Base-by-base conservation (phyloP, 495 filamentous ascomycete species). In the Trichoderma reesei region DNA sequence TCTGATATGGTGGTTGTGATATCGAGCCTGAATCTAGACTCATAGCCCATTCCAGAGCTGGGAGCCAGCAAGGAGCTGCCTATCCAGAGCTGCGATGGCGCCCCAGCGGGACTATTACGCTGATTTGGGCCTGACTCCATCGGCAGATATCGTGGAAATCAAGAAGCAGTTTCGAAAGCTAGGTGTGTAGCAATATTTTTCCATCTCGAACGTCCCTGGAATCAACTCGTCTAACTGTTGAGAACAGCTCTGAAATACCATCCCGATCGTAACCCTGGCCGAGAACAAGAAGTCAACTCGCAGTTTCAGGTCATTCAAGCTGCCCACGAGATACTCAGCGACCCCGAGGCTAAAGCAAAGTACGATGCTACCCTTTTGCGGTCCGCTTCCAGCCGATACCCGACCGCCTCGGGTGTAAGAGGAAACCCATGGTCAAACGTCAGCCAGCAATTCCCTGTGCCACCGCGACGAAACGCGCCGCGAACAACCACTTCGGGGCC, bases 121-220 rank as follows among this genome's bases (percentile, higher is more conserved):
- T 48, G 92, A 96, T 75, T 80, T 96, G 38, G 89, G 88, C 61
- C 72, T 96, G 11, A 68, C 79, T 0, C 72, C 83, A 8, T 79
- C 76, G 64, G 89, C 88, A 41, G 84, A 88, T 65, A 68, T 80
- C 4, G 82, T 83, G 4, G 90, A 94, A 42, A 84, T 96, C 68
- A 94, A 90, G 74, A 92, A 86, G 76, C 88, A 91, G 68, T 97
- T 91, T 76, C 83, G 85, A 68, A 92, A 90, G 74, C 81, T 96
- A 68, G 90, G 89, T 91, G 77, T 63, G 79, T 66, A 48, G 10
- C 20, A 20, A n/a, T 41, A 7, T 13, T 10, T 3, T 3, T 9
- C 65, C 16, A 16, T 63, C 16, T 56, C 9, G 26, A 16, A 10
- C 14, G 11, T 2, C 26, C 26, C 0, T 33, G 34, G 11, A 8